Evolutionary conservation across 495 filamentous ascomycete genomes (phyloP).

Genomic region (Stereocaulon alpinum): DNA sequence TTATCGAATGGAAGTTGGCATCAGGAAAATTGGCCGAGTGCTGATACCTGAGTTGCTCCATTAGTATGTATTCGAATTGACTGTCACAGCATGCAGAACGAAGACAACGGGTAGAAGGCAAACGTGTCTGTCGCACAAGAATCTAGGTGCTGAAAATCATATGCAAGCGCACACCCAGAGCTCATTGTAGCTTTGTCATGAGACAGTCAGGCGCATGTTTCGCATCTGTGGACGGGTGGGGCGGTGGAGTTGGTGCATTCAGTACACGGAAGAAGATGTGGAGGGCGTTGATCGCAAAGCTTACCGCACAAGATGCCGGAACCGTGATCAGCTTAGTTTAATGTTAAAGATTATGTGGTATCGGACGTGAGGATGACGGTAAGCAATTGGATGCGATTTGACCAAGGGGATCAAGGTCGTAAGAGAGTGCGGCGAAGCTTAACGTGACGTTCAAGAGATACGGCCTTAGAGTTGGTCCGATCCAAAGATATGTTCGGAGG

Average conservation of each 20-base stretch:
- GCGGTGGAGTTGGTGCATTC: neutral
- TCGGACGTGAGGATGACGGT: slow-evolving; percentile 3
- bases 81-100: neutral
- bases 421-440: neutral
- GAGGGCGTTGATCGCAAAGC: slow-evolving; percentile 8
- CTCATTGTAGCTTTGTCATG: neutral
- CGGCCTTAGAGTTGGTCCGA: neutral
- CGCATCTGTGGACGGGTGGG: neutral
- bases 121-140: neutral
- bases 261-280: neutral
- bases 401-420: neutral
- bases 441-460: neutral
- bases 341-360: slow-evolving; percentile 1
- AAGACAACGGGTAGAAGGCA: neutral
- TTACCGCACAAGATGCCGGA: neutral
- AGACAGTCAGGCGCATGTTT: neutral
- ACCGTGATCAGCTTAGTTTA: slow-evolving; percentile 1
- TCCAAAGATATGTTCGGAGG: neutral
- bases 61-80: slow-evolving; percentile 7
- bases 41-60: slow-evolving; percentile 14
- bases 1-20: slow-evolving; percentile 2
- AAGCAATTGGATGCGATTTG: slow-evolving; percentile 3
- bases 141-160: neutral
- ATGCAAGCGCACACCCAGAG: too few species aligned
- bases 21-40: slow-evolving; percentile 4